Evolutionary conservation across 306 rosid genomes (phyloP).

Genomic region (Cotoneaster glaucophyllus): DNA sequence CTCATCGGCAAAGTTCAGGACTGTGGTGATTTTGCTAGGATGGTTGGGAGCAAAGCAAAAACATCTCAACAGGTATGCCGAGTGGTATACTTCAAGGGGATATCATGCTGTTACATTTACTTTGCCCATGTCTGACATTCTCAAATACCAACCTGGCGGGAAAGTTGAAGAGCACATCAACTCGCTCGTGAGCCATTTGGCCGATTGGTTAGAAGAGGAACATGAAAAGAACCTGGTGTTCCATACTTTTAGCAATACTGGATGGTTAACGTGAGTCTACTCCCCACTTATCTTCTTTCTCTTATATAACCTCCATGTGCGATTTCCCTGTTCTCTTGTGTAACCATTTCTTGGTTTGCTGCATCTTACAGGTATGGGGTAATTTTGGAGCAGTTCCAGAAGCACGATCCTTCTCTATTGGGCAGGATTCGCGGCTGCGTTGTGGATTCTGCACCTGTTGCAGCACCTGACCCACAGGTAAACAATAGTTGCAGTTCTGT

Average conservation of each 20-base stretch:
- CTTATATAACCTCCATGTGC: not conserved
- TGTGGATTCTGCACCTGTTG: constrained; percentile 99
- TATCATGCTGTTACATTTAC: constrained; percentile 86
- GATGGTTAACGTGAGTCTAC: constrained; percentile 83
- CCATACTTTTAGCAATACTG: constrained; percentile 98
- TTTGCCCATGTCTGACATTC: constrained; percentile 80
- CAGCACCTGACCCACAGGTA: constrained; percentile 85
- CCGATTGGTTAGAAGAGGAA: constrained; percentile 92
- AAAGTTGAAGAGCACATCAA: constrained; percentile 72
- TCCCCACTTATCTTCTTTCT: not conserved
- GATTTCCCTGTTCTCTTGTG: constrained; percentile 1
- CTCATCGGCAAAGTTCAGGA: constrained; percentile 52
- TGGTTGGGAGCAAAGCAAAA: constrained; percentile 99
- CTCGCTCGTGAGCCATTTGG: constrained; percentile 74
- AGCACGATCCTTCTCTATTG: constrained; percentile 47
- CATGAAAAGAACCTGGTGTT: constrained; percentile 72
- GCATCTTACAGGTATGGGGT: constrained; percentile 66
- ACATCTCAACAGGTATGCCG: constrained; percentile 81
- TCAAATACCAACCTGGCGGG: constrained; percentile 72
- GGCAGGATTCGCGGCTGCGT: constrained; percentile 81
- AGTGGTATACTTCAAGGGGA: constrained; percentile 89
- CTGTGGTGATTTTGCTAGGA: constrained; percentile 90
- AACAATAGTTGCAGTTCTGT: not conserved
- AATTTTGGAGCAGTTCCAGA: constrained; percentile 67
- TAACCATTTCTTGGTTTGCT: constrained; percentile 9